Base-by-base conservation (phyloP, 768 basidiomycete genomes). In the Hypholoma sublateritium region DNA sequence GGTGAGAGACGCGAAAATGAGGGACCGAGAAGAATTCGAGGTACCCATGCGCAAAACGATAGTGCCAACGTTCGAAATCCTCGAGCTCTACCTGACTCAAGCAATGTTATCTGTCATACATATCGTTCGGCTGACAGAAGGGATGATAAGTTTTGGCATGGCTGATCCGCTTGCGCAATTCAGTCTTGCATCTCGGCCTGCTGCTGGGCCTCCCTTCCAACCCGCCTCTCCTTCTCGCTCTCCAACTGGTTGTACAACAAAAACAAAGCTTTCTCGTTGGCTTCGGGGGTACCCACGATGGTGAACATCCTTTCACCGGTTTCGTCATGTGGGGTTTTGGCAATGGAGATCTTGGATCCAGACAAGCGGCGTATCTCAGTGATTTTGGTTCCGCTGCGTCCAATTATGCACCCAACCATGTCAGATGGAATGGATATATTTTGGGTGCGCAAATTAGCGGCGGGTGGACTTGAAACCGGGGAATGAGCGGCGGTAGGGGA, bases 241-340 rank as follows among this genome's bases (percentile, higher is more conserved):
- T 97, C 95, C 60, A 96, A 79, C 70, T 97, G 96, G 67, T 96
- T 95, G 77, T 98, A 99, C 59, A 99, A 82, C 58, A 99, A 77
- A 81, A 96, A 98, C 57, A 99, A 77, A 2, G 97, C 97, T 76
- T 98, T 96, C 77, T 99, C 96, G 73, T 97, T 98, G 64, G 93
- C 90, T 73, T 95, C 93, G 47, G 93, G 91, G 12, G 94, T 94
- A 54, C 97, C 97, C 46, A 97, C 82, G 70, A 99, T 98, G 59
- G 97, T 94, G 79, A 99, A 99, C 96, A 99, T 98, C 63, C 97
- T 84, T 78, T 99, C 97, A 67, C 96, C 97, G 41, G 95, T 95
- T 68, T 98, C 97, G 67, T 98, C 97, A 69, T 98, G 97, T n/a
- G 97, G 94, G 48, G 92, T 89, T 76, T 99, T 99, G 63, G 97